Base-by-base conservation (phyloP, 108 stramenopile species). In the Fistulifera pelliculosa region DNA sequence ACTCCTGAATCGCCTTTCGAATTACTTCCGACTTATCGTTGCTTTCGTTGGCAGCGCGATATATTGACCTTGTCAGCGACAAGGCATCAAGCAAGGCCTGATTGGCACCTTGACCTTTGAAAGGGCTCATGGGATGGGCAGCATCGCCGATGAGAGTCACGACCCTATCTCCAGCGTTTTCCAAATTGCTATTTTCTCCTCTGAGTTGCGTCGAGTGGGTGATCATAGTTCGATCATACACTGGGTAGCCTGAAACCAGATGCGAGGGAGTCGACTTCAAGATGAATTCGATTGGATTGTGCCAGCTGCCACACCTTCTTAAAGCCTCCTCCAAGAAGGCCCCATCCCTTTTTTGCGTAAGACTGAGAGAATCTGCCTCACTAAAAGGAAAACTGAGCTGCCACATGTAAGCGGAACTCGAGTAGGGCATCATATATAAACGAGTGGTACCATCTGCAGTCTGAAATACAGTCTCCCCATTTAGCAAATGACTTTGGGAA, bases 81-180 rank as follows among this genome's bases (percentile, higher is more conserved):
- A 87, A 59, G 31, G 82, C 87, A 70, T 88, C 87, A 40, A 88
- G 31, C 52, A 88, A 43, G 35, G 85, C 85, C 67, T 90, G 89
- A 49, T 90, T 90, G 0, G 89, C 89, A 26, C 89, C 89, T 69
- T 90, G 89, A 14, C 89, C 89, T 64, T 90, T 90, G 54, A 90
- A 90, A 12, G 89, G 89, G 40, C 64, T 67, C 89, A 90, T 90
- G 24, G 89, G 89, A 65, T 90, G 89, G 15, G 75, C 77, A 13
- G 89, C 89, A 69, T 90, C 89, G 1, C 89, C 89, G 11, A 90
- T 68, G 22, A 86, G 35, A 0, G 85, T 83, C 6, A 80, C 74
- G 38, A 41, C 19, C 60, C 43, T 23, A 42, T 38, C 40, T 19
- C 38, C 38, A 49, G 38, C 10, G 0, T 22, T 25, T 26, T 25